phyloP scores from a whole-genome alignment of 129 eudicot genomes.

The Scalesia atractyloides region DNA sequence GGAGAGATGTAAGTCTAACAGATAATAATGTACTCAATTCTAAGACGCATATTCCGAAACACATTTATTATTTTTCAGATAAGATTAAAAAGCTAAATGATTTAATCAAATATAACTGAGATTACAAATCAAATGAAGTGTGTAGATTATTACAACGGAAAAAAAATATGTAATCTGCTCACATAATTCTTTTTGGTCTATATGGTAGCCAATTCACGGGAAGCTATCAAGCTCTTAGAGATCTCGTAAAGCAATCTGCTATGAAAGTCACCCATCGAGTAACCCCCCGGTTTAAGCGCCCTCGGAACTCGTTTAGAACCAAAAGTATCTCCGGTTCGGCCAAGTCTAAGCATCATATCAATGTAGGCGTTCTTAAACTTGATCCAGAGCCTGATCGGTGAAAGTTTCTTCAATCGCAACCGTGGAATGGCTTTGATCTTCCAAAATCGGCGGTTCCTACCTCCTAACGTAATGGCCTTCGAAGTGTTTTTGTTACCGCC shows the following conservation, averaged over 20 bases:
- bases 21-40: no score
- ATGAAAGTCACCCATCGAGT: conserved; percentile 52
- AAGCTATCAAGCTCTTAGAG: conserved; percentile 51
- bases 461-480: conserved; percentile 41
- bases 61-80: no score
- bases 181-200: background rate
- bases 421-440: conserved; percentile 43
- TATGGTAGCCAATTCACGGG: conserved; percentile 47
- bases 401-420: conserved; percentile 40
- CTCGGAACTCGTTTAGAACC: conserved; percentile 42
- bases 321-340: conserved; percentile 20
- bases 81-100: background rate
- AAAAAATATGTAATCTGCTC: background rate
- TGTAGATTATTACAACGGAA: background rate
- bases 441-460: conserved; percentile 41
- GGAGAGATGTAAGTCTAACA: no score
- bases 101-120: background rate
- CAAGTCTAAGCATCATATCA: conserved; percentile 55
- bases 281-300: conserved; percentile 30
- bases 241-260: conserved; percentile 59
- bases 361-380: conserved; percentile 58
- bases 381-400: conserved; percentile 52
- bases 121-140: background rate
- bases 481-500: conserved; percentile 22
- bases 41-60: no score